Evolutionary conservation across 768 basidiomycete species (phyloP).

Genomic region (Cantharellus anzutake): DNA sequence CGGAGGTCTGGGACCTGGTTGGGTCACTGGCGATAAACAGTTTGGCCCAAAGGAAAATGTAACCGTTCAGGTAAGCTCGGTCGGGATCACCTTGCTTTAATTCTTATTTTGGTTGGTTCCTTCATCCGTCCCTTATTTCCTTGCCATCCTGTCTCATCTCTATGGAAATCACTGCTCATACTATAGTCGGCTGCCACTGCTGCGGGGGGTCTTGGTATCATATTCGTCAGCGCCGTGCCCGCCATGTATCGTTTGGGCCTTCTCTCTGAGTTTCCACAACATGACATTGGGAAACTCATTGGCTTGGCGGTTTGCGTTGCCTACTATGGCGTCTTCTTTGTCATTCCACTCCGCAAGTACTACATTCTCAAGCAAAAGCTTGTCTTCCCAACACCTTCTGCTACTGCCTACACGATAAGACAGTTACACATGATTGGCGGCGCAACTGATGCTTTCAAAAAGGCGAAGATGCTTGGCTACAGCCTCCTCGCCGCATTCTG

Average conservation of each 20-base stretch:
- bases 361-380: conserved; percentile 45
- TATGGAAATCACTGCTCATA: no score
- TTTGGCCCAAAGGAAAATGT: conserved; percentile 47
- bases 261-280: conserved; percentile 24
- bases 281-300: conserved; percentile 38
- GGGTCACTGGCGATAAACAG: conserved; percentile 31
- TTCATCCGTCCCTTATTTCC: no score
- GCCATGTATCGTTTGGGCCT: conserved; percentile 39
- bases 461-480: conserved; percentile 30
- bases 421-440: conserved; percentile 36
- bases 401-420: conserved; percentile 45
- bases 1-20: conserved; percentile 22
- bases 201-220: conserved; percentile 35
- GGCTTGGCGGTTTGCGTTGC: conserved; percentile 25
- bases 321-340: conserved; percentile 27
- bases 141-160: no score
- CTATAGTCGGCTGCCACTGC: conserved; percentile 17
- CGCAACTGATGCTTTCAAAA: conserved; percentile 33
- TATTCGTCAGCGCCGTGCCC: conserved; percentile 40
- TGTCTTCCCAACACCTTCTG: conserved; percentile 45
- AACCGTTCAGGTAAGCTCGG: conserved; percentile 27
- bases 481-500: conserved; percentile 30
- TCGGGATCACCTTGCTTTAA: neutral
- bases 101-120: no score
- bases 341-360: conserved; percentile 40